Base-by-base conservation (phyloP, 352 stramenopile genomes). In the Phytophthora capsici region DNA sequence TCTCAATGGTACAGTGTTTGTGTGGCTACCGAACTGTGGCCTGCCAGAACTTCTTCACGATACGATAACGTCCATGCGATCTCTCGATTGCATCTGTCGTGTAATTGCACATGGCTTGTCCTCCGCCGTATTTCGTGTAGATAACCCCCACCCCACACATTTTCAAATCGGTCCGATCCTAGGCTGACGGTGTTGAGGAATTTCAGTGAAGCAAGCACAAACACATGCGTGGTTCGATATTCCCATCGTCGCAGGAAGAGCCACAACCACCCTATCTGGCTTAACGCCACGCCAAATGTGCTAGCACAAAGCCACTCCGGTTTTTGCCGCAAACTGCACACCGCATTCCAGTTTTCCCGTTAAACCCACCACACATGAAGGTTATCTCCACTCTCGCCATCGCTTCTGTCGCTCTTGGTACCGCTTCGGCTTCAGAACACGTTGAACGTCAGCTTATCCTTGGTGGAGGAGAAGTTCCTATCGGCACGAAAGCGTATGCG, bases 401-500 rank as follows among this genome's bases (percentile, higher is more conserved):
- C 28, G 40, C 62, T 4, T 70, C 47, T 0, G 30, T 70, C 16
- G 47, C 38, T 4, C n/a, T 69, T 32, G 46, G 53, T 28, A 28
- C 44, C 8, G 22, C 47, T 10, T 20, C 46, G 44, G 25, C 43
- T 19, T 43, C 48, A 45, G 45, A 59, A 16, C 37, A 56, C 14
- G 54, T 50, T n/a, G 41, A 61, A 10, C 57, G 51, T 17, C n/a
- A 52, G 22, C 57, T 68, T 19, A 63, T 89, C 26, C 50, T 86
- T 9, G 75, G 80, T 12, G 74, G 76, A 17, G 67, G 48, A 0
- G 54, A 67, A 2, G 66, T 85, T 19, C 69, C 74, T 0, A 53
- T 57, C 5, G 69, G 71, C 12, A 74, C 46, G 23, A 77, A 79
- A 53, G 66, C 66, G 23, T 88, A 78, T 60, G 49, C 59, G 0